Evolutionary conservation across 345 rosid species (phyloP).

Genomic region (Turnera subulata): DNA sequence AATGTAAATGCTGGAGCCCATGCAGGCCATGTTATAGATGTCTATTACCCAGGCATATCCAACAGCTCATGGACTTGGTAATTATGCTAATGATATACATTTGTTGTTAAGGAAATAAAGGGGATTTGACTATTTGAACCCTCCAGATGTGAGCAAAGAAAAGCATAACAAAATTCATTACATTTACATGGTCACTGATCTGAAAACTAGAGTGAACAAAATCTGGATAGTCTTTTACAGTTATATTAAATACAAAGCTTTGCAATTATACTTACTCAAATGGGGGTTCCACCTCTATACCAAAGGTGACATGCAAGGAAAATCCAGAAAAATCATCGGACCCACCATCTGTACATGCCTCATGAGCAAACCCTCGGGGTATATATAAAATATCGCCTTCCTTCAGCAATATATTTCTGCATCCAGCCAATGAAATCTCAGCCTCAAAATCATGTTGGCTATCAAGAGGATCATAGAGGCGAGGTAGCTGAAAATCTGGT

Average conservation of each 20-base stretch:
- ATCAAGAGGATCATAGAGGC: conserved; percentile 39
- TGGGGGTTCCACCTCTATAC: conserved; percentile 60
- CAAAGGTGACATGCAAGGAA: conserved; percentile 55
- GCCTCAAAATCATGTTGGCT: conserved; percentile 11
- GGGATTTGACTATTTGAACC: no score
- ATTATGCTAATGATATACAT: no score
- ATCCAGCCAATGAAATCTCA: conserved; percentile 18
- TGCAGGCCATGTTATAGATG: no score
- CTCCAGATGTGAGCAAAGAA: not conserved
- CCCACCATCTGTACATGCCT: conserved; percentile 37
- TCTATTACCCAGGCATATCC: no score
- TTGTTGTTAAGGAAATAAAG: no score
- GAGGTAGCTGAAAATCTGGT: conserved; percentile 40
- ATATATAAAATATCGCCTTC: conserved; percentile 60
- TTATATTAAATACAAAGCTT: not conserved
- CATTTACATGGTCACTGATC: not conserved
- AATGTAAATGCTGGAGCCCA: no score
- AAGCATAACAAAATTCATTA: not conserved
- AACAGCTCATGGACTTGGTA: no score
- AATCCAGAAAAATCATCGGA: conserved; percentile 24
- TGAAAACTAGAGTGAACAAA: not conserved
- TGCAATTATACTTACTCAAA: conserved; percentile 50
- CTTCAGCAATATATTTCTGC: conserved; percentile 28
- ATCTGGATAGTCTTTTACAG: no score
- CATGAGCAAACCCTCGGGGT: conserved; percentile 56